Base-by-base conservation (phyloP, 495 filamentous ascomycete species). In the Neurospora africana region DNA sequence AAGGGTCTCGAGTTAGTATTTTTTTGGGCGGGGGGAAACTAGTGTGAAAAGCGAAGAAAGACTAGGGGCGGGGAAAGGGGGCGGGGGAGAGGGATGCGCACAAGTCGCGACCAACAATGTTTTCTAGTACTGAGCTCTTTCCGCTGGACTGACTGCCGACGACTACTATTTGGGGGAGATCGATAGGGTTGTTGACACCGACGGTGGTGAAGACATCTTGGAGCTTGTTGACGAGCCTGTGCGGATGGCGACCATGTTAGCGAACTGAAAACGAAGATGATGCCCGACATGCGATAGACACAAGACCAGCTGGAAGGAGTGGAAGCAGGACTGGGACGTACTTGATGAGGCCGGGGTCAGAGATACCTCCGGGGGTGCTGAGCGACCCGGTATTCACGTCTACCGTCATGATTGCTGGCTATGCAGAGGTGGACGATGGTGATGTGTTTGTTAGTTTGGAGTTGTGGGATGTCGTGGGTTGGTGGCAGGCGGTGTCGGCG, bases 151-250 rank as follows among this genome's bases (percentile, higher is more conserved):
- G 96, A 80, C 95, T 98, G 76, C 96, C 96, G 68, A 99, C 96
- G 72, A 99, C 96, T 73, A 91, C 95, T 83, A 99, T 99, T 86
- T 99, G 96, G 35, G 96, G 96, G 72, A 99, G 83, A 86, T 99
- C 96, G 86, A 99, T 99, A 65, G 96, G 96, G 83, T 99, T 99
- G 87, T 97, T 86, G 86, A 99, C 95, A 69, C 96, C 96, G 74
- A 99, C 96, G 43, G 95, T 98, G 61, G 95, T 90, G 80, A 99
- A 99, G 73, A 98, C 96, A 94, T 99, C 95, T 80, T 99, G 95
- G 36, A 99, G 89, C 85, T 97, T 97, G 86, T 99, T 99, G 77
- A 99, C 95, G 74, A 98, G 90, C 76, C 95, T 98, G 72, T 39
- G 53, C 65, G 71, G 72, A 72, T 72, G 71, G 72, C 68, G 72